Percentiles rank a stretch among this genome's conserved stretches.
These are phyloP conservation scores for Pecoramyces ruminantium DNA, from an alignment of 192 early-diverging fungal species.

Conservation along the genomic window DNA sequence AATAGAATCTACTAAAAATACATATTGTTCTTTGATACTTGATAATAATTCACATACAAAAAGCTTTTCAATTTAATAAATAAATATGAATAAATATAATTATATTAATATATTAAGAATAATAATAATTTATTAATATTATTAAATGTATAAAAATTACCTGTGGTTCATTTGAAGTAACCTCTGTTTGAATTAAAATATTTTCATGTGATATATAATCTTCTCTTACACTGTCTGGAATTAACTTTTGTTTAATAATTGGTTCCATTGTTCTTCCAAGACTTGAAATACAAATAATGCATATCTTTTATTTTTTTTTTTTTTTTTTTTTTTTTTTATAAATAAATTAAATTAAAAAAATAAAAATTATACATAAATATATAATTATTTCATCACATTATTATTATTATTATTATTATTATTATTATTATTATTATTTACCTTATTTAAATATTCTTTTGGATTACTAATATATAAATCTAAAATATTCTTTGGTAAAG, in stretches of 20 bases:
- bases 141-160: slow-evolving; percentile 26
- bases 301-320: too few relatives aligned
- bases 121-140: too few relatives aligned
- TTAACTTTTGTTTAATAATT: slow-evolving; percentile 61
- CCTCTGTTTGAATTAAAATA: slow-evolving; percentile 74
- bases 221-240: background rate
- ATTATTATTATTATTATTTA: too few relatives aligned
- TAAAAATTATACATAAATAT: too few relatives aligned
- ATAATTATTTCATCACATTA: too few relatives aligned
- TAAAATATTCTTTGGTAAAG: background rate
- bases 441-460: background rate
- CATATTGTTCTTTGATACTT: slow-evolving; percentile 34
- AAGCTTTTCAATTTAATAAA: slow-evolving; percentile 43
- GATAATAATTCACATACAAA: background rate
- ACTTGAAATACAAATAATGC: slow-evolving; percentile 68
- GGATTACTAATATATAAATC: background rate
- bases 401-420: too few relatives aligned
- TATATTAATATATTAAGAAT: too few relatives aligned
- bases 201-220: slow-evolving; percentile 69
- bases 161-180: slow-evolving; percentile 64
- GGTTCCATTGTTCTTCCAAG: slow-evolving; percentile 85
- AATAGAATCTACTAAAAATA: slow-evolving; percentile 72
- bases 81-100: too few relatives aligned
- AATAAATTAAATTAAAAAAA: too few relatives aligned
- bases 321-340: too few relatives aligned